phyloP scores from a whole-genome alignment of 768 basidiomycete genomes.

The Lanmaoa rubissima region DNA sequence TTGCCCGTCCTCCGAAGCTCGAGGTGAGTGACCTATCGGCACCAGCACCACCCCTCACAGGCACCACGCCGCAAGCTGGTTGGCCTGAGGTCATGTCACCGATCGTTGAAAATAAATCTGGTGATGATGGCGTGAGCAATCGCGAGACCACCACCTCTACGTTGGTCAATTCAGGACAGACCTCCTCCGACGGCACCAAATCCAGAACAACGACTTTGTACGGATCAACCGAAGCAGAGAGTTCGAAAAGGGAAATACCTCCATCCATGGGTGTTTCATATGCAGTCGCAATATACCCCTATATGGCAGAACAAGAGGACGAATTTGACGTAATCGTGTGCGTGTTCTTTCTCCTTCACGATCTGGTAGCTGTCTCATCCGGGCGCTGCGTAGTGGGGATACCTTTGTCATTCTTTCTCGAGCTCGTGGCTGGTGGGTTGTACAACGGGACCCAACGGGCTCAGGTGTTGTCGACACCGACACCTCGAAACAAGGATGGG shows the following conservation, averaged over 20 bases:
- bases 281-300: constrained; percentile 97
- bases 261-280: constrained; percentile 69
- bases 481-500: constrained; percentile 88
- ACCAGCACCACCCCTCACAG: constrained; percentile 53
- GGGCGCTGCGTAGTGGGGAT: constrained; percentile 59
- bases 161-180: constrained; percentile 30
- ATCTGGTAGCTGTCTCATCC: constrained; percentile 3
- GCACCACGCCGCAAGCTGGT: constrained; percentile 62
- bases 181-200: constrained; percentile 28
- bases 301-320: constrained; percentile 97
- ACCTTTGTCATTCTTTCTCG: constrained; percentile 92
- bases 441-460: constrained; percentile 89
- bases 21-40: constrained; percentile 64
- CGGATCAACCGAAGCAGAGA: constrained; percentile 33
- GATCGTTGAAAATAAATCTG: constrained; percentile 44
- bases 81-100: constrained; percentile 79
- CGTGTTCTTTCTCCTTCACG: constrained; percentile 32
- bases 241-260: constrained; percentile 42
- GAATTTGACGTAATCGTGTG: constrained; percentile 98
- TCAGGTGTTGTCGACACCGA: constrained; percentile 77
- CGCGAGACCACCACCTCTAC: constrained; percentile 38
- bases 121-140: constrained; percentile 40
- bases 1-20: constrained; percentile 63
- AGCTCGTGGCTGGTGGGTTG: constrained; percentile 99
- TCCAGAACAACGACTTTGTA: constrained; percentile 14